These are phyloP conservation scores for Salix udensis DNA, from an alignment of 345 rosid genomes.

Conservation along the genomic window DNA sequence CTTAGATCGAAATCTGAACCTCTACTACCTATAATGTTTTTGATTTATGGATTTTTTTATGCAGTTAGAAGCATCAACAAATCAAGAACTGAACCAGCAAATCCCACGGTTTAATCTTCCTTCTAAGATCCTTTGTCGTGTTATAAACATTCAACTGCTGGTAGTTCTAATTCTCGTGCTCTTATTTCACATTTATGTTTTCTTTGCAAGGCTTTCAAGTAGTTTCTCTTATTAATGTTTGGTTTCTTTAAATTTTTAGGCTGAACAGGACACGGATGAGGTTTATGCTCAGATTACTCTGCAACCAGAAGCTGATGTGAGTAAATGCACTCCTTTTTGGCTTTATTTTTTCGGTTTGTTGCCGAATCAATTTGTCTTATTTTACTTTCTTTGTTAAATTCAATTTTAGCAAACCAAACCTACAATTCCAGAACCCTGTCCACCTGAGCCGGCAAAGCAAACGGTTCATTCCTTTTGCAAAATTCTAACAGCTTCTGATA, in stretches of 20 bases:
- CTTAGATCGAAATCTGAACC: neutral
- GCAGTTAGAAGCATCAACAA: slow-evolving; percentile 86
- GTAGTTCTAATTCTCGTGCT: slow-evolving; percentile 29
- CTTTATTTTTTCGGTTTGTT: neutral
- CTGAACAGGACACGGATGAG: slow-evolving; percentile 94
- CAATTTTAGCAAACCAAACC: slow-evolving; percentile 52
- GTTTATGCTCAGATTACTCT: slow-evolving; percentile 90
- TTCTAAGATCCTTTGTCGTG: slow-evolving; percentile 78
- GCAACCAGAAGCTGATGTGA: slow-evolving; percentile 61
- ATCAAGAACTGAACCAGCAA: slow-evolving; percentile 66
- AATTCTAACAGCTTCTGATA: slow-evolving; percentile 92
- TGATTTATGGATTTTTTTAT: slow-evolving; percentile 14
- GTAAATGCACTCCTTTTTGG: slow-evolving; percentile 14
- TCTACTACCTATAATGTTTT: neutral
- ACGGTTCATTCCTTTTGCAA: slow-evolving; percentile 73
- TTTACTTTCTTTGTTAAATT: neutral
- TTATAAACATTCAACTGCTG: slow-evolving; percentile 64
- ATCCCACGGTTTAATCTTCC: slow-evolving; percentile 65
- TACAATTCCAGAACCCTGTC: slow-evolving; percentile 41
- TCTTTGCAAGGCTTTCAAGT: neutral
- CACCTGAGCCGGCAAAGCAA: slow-evolving; percentile 42
- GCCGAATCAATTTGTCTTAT: neutral
- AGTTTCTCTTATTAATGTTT: neutral
- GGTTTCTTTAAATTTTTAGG: slow-evolving; percentile 42
- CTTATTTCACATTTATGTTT: neutral